Evolutionary conservation across 352 stramenopile species (phyloP).

Genomic region (Globisporangium nunn): DNA sequence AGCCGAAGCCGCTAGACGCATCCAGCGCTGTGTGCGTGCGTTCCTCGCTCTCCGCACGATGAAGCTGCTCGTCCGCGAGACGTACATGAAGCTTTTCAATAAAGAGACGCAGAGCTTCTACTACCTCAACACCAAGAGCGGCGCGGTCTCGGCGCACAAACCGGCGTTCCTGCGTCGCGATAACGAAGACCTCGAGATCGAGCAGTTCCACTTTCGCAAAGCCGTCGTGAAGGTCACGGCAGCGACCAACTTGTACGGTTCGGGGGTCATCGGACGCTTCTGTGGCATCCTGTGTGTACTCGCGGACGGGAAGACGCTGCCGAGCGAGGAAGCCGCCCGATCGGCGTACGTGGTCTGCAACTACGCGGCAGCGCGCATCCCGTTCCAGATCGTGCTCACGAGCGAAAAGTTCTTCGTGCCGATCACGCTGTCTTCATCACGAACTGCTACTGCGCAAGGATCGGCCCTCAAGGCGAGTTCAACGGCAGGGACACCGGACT

Average conservation of each 20-base stretch:
- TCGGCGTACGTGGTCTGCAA: slow-evolving; percentile 45
- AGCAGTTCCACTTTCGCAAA: slow-evolving; percentile 58
- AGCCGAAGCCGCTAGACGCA: slow-evolving; percentile 32
- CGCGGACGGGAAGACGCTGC: slow-evolving; percentile 38
- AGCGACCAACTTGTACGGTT: slow-evolving; percentile 32
- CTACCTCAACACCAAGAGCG: slow-evolving; percentile 58
- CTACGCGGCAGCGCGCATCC: slow-evolving; percentile 27
- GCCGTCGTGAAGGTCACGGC: slow-evolving; percentile 55
- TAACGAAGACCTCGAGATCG: slow-evolving; percentile 46
- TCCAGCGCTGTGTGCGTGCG: slow-evolving; percentile 37
- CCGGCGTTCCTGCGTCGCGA: slow-evolving; percentile 39
- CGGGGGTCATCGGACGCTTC: slow-evolving; percentile 42
- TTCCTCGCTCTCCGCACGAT: slow-evolving; percentile 33
- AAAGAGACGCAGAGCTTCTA: slow-evolving; percentile 39
- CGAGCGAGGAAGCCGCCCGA: slow-evolving; percentile 26
- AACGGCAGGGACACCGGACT: slow-evolving; percentile 17
- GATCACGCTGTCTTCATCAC: slow-evolving; percentile 14
- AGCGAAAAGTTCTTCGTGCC: slow-evolving; percentile 44
- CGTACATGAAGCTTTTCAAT: slow-evolving; percentile 77
- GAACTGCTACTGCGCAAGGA: too few relatives aligned
- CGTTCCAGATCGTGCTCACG: slow-evolving; percentile 40
- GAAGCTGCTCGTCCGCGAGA: slow-evolving; percentile 41
- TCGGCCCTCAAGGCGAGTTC: not conserved
- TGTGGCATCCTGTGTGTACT: slow-evolving; percentile 43
- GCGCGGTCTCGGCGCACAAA: slow-evolving; percentile 28